Evolutionary conservation across 495 filamentous ascomycete genomes (phyloP).

Genomic region (Trichodelitschia bisporula): DNA sequence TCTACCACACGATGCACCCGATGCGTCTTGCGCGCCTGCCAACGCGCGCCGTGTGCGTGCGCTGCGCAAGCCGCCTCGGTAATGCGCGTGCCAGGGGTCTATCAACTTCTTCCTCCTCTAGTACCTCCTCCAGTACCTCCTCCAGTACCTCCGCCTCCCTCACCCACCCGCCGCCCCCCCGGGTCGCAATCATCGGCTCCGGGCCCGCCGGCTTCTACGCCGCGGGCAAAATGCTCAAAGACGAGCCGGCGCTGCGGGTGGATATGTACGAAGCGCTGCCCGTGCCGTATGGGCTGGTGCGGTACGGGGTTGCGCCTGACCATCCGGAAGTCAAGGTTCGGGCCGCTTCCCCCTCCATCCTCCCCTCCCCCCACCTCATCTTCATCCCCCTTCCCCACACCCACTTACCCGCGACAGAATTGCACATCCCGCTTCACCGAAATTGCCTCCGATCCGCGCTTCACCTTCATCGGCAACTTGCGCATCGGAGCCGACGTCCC

Average conservation of each 20-base stretch:
- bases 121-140: too few relatives aligned
- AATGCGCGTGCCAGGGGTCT: too few relatives aligned
- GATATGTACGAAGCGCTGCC: conserved; percentile 95
- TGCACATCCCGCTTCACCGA: conserved; percentile 83
- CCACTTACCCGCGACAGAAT: conserved; percentile 28
- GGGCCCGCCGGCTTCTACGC: conserved; percentile 95
- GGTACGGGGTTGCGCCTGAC: conserved; percentile 89
- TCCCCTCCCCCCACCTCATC: too few relatives aligned
- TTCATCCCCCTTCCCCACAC: background rate
- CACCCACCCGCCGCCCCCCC: too few relatives aligned
- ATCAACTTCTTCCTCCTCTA: too few relatives aligned
- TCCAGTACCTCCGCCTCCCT: too few relatives aligned
- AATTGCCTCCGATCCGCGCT: conserved; percentile 53
- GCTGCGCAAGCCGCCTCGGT: background rate
- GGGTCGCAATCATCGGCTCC: conserved; percentile 77
- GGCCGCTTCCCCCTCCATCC: too few relatives aligned
- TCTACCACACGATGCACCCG: too few relatives aligned
- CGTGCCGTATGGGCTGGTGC: conserved; percentile 72
- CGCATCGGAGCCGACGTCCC: conserved; percentile 52
- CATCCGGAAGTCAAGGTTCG: conserved; percentile 92
- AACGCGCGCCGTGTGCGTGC: too few relatives aligned
- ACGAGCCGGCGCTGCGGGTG: conserved; percentile 41
- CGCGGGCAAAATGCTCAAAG: conserved; percentile 56
- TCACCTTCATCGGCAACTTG: conserved; percentile 83
- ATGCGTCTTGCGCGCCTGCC: too few relatives aligned